Percentiles rank a stretch among this genome's conserved stretches.
Evolutionary conservation across 2,329 filamentous ascomycete genomes (phyloP).

Genomic region (Nakataea oryzae): DNA sequence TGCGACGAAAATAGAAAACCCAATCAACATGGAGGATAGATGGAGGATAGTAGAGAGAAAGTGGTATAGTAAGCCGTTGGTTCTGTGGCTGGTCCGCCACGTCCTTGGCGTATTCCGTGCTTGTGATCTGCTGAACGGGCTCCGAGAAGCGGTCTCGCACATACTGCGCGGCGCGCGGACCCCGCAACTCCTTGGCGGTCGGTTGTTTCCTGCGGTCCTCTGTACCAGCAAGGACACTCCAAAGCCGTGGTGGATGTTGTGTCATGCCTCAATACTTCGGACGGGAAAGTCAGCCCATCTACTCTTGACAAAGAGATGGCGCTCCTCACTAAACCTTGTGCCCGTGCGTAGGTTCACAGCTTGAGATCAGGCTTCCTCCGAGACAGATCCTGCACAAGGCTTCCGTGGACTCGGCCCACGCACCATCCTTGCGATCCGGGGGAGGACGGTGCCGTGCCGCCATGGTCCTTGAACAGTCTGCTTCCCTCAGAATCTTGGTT

Average conservation of each 20-base stretch:
- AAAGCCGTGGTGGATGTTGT: not conserved
- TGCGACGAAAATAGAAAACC: not conserved
- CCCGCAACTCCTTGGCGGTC: not conserved
- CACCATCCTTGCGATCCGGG: not conserved
- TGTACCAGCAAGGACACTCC: not conserved
- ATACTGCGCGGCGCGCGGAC: not conserved
- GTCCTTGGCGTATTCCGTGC: not conserved
- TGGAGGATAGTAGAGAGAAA: not conserved
- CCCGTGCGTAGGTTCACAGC: not conserved
- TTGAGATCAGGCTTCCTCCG: not conserved
- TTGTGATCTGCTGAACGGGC: not conserved
- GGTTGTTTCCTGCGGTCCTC: not conserved
- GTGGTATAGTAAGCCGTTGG: not conserved
- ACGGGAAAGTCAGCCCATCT: not conserved
- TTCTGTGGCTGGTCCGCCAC: not conserved
- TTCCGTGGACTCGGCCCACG: not conserved
- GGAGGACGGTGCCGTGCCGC: not conserved
- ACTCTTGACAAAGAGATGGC: not conserved
- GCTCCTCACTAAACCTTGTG: not conserved
- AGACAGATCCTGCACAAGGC: not conserved
- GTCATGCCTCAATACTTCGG: not conserved
- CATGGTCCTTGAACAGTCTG: not conserved
- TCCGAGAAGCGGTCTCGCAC: not conserved
- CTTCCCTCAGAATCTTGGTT: not conserved
- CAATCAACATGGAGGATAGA: not conserved